Percentiles rank a stretch among this genome's conserved stretches.
phyloP scores from a whole-genome alignment of 2,329 filamentous ascomycete species.

The Emmonsiellopsis sp. region DNA sequence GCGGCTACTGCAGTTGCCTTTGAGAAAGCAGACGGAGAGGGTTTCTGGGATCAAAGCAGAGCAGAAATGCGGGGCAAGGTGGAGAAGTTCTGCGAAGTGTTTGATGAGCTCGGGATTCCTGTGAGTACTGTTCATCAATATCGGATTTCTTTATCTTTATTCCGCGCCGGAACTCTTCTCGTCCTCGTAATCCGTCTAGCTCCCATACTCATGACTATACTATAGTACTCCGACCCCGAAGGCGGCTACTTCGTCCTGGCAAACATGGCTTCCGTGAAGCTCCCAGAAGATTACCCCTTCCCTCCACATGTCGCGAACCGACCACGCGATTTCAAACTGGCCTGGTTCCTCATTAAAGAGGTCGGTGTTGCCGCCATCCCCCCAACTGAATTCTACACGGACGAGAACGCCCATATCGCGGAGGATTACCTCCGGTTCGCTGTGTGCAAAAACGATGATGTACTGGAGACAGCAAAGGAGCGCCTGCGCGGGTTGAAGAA shows the following conservation, averaged over 20 bases:
- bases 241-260: conserved; percentile 96
- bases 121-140: conserved; percentile 21
- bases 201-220: conserved; percentile 3
- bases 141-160: background rate
- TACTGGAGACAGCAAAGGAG: conserved; percentile 71
- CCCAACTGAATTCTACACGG: conserved; percentile 93
- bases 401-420: conserved; percentile 69
- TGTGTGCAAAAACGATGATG: conserved; percentile 87
- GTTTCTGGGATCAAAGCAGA: conserved; percentile 81
- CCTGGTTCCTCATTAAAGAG: conserved; percentile 96
- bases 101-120: conserved; percentile 63
- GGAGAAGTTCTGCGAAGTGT: conserved; percentile 73
- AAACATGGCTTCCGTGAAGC: conserved; percentile 78
- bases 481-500: conserved; percentile 63
- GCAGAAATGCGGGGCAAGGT: conserved; percentile 86
- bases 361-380: conserved; percentile 92
- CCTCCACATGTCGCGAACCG: conserved; percentile 77
- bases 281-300: conserved; percentile 80
- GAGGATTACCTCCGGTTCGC: conserved; percentile 93
- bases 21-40: conserved; percentile 72
- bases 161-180: background rate
- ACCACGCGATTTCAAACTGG: conserved; percentile 86
- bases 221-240: conserved; percentile 75
- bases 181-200: background rate
- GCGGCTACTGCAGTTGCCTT: conserved; percentile 92